These are phyloP conservation scores for Hemileccinum rubropunctum DNA, from an alignment of 768 basidiomycete genomes.

Conservation along the genomic window DNA sequence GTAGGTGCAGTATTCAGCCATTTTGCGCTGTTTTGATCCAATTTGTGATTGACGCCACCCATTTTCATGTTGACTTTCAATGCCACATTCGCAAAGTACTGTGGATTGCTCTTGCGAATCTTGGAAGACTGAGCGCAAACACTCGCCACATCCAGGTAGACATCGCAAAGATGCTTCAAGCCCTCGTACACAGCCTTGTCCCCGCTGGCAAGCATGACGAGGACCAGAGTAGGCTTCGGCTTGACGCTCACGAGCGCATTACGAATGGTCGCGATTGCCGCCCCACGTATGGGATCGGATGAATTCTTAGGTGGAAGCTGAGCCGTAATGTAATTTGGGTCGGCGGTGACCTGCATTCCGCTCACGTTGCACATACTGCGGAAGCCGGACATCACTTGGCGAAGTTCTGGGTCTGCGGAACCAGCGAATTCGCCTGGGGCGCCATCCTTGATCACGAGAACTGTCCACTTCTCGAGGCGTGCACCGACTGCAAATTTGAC, in stretches of 20 bases:
- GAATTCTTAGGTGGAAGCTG: conserved; percentile 50
- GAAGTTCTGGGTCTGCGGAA: conserved; percentile 52
- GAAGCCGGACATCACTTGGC: conserved; percentile 49
- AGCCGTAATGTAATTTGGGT: conserved; percentile 34
- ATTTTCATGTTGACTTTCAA: conserved; percentile 56
- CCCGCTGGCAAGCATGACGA: conserved; percentile 46
- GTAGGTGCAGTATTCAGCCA: conserved; percentile 43
- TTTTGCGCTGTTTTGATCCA: conserved; percentile 36
- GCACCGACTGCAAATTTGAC: conserved; percentile 61
- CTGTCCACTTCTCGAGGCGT: conserved; percentile 59
- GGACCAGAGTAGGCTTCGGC: conserved; percentile 41
- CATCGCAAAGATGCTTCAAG: conserved; percentile 51
- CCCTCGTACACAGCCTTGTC: conserved; percentile 52
- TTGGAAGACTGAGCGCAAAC: conserved; percentile 74
- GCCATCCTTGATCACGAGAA: conserved; percentile 65
- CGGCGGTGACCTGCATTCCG: conserved; percentile 53
- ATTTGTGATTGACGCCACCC: conserved; percentile 50
- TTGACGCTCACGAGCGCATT: conserved; percentile 35
- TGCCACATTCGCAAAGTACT: conserved; percentile 56
- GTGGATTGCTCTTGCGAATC: conserved; percentile 59
- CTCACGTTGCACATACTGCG: conserved; percentile 56
- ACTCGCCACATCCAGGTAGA: conserved; percentile 49
- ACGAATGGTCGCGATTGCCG: conserved; percentile 48
- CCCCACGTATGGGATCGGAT: conserved; percentile 51
- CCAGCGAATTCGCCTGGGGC: conserved; percentile 57